Conservation (phyloP, 345 rosid genomes). For the Rubroshorea leprosula region DNA sequence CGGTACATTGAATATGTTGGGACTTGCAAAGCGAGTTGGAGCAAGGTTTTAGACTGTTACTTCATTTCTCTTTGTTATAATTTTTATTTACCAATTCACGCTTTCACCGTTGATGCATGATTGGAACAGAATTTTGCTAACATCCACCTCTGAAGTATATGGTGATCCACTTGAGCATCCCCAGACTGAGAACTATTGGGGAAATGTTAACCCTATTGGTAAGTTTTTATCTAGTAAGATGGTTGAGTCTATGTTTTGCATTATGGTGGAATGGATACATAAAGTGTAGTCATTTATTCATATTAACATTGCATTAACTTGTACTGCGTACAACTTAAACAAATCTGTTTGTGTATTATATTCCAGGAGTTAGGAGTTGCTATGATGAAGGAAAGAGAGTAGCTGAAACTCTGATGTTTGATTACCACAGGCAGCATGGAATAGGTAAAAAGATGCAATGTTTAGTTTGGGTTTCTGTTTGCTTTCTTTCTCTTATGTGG, state of each 20-base stretch:
- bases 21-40: constrained; percentile 97
- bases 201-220: constrained; percentile 98
- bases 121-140: constrained; percentile 71
- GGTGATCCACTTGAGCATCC: constrained; percentile 97
- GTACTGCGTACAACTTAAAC: too few relatives aligned
- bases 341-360: not conserved
- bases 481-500: not conserved
- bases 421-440: constrained; percentile 92
- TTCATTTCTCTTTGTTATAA: not conserved
- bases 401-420: constrained; percentile 93
- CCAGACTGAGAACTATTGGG: constrained; percentile 86
- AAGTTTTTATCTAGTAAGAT: constrained; percentile 2
- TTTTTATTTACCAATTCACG: not conserved
- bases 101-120: not conserved
- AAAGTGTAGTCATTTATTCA: not conserved
- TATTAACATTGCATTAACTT: too few relatives aligned
- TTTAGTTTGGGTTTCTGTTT: not conserved
- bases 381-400: constrained; percentile 95
- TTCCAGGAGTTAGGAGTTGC: constrained; percentile 84
- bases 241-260: not conserved
- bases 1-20: constrained; percentile 92
- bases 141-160: constrained; percentile 94
- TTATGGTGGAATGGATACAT: not conserved
- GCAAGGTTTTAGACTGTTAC: constrained; percentile 49
- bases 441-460: constrained; percentile 42